Base-by-base conservation (phyloP, 2,329 filamentous ascomycete genomes). In the Cyphellophora europaea region DNA sequence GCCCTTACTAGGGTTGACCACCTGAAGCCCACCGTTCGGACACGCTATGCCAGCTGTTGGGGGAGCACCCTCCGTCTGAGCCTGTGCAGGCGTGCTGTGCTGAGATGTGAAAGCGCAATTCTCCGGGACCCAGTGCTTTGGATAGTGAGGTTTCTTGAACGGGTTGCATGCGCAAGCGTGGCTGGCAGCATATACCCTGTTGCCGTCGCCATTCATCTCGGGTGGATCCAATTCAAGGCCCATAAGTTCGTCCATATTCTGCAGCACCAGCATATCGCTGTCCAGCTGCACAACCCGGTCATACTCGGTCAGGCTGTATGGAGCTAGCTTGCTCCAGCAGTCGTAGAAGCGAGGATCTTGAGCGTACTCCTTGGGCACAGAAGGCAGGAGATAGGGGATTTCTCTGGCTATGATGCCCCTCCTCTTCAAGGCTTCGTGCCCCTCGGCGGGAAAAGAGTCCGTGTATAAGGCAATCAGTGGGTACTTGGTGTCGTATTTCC, bases 181-280 rank as follows among this genome's bases (percentile, higher is more conserved):
- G 44, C 77, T 77, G 4, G 85, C 84, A 1, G 84, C 86, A 58
- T 93, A 89, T 19, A 93, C 82, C 29, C 72, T 69, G 29, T 68
- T 54, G 14, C 80, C 75, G 12, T 61, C 63, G 8, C 49, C 76
- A 2, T 49, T 63, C 39, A 66, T 40, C 27, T 61, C 62, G 0
- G 72, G 64, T 13, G 63, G 53, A 57, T 89, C 83, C 30, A 93
- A 72, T 42, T 74, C 64, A 32, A 93, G 49, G n/a, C 84, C 76
- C 84, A 93, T 93, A 47, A 93, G 65, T 63, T 93, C 86, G 56
- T 93, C 87, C 83, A 94, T 93, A 59, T 93, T 93, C 50, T 69
- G 69, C 45, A 79, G 60, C 5, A 85, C 77, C 33, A 93, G 63
- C 86, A 93, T 93, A 62, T 94, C 87, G 52, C 79, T 82, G 61